These are phyloP conservation scores for Mariannaea sp. DNA, from an alignment of 2,329 filamentous ascomycete genomes.

Conservation along the genomic window DNA sequence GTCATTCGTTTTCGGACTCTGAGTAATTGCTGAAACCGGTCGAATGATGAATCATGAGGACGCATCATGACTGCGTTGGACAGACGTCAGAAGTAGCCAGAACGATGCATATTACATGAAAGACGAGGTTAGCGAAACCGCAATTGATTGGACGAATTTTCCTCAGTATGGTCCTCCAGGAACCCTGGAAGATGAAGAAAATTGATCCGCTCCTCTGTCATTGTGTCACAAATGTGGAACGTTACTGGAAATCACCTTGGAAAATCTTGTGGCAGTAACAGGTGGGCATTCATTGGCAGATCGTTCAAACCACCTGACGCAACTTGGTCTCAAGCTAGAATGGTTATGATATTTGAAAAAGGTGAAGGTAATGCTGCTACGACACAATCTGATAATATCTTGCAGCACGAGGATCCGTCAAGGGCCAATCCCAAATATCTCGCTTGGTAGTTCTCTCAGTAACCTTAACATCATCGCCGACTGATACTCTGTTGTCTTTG, in stretches of 20 bases:
- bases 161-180: background rate
- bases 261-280: background rate
- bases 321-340: constrained; percentile 14
- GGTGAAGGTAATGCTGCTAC: constrained; percentile 9
- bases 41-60: background rate
- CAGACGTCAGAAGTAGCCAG: background rate
- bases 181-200: background rate
- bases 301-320: background rate
- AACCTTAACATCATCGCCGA: constrained; percentile 59
- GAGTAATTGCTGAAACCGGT: background rate
- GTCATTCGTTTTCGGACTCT: background rate
- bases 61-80: constrained; percentile 15
- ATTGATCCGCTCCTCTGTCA: background rate
- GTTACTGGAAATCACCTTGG: background rate
- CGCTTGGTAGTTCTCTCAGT: constrained; percentile 55
- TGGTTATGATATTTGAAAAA: constrained; percentile 19
- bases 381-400: constrained; percentile 33
- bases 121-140: constrained; percentile 1
- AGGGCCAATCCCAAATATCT: constrained; percentile 59
- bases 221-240: constrained; percentile 1
- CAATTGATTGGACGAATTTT: constrained; percentile 4
- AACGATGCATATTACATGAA: background rate
- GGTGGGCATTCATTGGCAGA: background rate
- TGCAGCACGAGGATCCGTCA: constrained; percentile 30
- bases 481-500: constrained; percentile 30